Evolutionary conservation across 257 asterid genomes (phyloP).

Genomic region (Perilla frutescens): DNA sequence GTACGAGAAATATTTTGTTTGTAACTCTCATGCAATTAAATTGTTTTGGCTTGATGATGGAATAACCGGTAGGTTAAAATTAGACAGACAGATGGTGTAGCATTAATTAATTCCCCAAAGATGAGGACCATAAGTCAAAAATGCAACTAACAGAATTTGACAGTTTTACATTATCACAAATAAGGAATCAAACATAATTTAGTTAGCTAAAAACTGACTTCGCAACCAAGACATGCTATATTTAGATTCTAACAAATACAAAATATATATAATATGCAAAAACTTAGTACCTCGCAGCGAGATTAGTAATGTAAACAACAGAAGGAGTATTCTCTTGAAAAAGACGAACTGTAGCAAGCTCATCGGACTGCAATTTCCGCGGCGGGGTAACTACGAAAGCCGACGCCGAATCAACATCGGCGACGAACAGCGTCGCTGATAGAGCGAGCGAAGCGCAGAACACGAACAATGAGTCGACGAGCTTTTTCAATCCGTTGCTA

Average conservation of each 20-base stretch:
- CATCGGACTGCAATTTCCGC: slow-evolving; percentile 89
- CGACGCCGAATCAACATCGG: slow-evolving; percentile 73
- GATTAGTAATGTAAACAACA: slow-evolving; percentile 92
- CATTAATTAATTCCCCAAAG: slow-evolving; percentile 6
- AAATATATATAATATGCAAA: not conserved
- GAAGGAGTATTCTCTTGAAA: slow-evolving; percentile 95
- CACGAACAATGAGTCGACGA: slow-evolving; percentile 66
- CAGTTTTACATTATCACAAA: not conserved
- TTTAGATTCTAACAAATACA: not conserved
- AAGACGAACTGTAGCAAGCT: slow-evolving; percentile 91
- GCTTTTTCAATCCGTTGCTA: slow-evolving; percentile 45
- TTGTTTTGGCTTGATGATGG: not conserved
- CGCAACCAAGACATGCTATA: not conserved
- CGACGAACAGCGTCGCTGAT: slow-evolving; percentile 64
- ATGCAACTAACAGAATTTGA: not conserved
- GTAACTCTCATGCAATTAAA: slow-evolving; percentile 7
- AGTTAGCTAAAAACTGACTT: not conserved
- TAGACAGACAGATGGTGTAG: not conserved
- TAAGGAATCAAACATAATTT: not conserved
- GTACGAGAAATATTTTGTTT: not conserved
- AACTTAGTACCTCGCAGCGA: slow-evolving; percentile 64
- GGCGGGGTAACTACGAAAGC: slow-evolving; percentile 78
- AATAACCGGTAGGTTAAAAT: not conserved
- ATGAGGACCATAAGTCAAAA: not conserved
- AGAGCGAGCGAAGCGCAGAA: slow-evolving; percentile 83